Evolutionary conservation across 1,139 yeast species (phyloP), one percentile per base, ranked within the genome.

Genomic region (Geotrichum candidum): DNA sequence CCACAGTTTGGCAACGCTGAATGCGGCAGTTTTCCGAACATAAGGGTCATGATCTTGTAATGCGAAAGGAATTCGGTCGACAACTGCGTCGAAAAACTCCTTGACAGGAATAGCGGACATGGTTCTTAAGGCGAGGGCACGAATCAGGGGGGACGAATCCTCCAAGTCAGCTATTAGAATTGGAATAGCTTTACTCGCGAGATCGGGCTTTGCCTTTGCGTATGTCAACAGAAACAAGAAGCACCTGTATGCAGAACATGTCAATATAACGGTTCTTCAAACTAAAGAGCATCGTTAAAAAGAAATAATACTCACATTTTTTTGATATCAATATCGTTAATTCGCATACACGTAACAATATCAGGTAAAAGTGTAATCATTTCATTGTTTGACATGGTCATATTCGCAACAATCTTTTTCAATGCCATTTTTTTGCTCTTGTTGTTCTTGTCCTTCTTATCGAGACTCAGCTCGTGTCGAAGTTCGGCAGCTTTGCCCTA

Each of bases 331-430:
- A 86, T 72, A 73, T 90, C 96, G 63, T 83, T 84, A 25, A 82
- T 77, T 59, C 80, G 77, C 79, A 90, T 80, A 61, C 88, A 78
- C 45, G 77, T 77, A 9, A 88, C 72, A 13, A 92, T 82, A 56
- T 88, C 96, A 0, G 87, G 86, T 71, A 87, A 82, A 64, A 92
- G 72, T 50, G 78, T 71, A 11, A 84, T 80, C 83, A 91, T 82
- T 70, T 92, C 97, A 66, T 82, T 81, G 71, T 90, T 90, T 63
- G 91, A 91, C 76, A 91, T 80, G 4, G 95, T 87, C 74, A 90
- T 81, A 72, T 91, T 92, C 54, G 96, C 96, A 7, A 91, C 80
- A 38, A 90, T 82, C 71, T 88, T 88, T 73, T 86, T 87, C 67
- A 94, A 77, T 0, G 90, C 85, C 27, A 81, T 76, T 71, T 84